Evolutionary conservation across 1,284 basidiomycete genomes (phyloP).

Genomic region (Schizophyllum commune): DNA sequence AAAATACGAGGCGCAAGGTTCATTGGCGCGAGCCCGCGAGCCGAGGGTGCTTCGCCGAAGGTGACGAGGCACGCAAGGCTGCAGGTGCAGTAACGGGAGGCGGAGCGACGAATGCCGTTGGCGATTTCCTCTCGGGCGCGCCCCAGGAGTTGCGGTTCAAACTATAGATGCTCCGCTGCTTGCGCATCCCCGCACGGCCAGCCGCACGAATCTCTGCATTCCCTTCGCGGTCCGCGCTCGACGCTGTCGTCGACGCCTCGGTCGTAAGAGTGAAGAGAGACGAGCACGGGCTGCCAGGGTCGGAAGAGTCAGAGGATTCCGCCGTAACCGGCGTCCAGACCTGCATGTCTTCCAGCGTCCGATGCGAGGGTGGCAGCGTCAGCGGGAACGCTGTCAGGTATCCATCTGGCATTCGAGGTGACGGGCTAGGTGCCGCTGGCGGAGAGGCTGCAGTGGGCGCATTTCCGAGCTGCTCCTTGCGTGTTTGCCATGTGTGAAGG

Average conservation of each 20-base stretch:
- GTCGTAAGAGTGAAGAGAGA: conserved; percentile 25
- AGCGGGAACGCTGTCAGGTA: conserved; percentile 56
- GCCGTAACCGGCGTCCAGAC: conserved; percentile 16
- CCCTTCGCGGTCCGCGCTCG: background rate
- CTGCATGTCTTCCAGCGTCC: conserved; percentile 18
- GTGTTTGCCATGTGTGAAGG: conserved; percentile 55
- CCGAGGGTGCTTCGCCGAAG: too few relatives aligned
- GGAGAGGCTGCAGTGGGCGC: conserved; percentile 8
- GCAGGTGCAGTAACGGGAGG: background rate
- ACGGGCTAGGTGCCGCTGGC: conserved; percentile 14
- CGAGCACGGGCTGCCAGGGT: conserved; percentile 17
- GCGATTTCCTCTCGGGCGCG: background rate
- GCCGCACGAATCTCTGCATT: background rate
- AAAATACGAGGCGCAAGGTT: too few relatives aligned
- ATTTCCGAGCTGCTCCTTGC: conserved; percentile 33
- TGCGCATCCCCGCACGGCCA: background rate
- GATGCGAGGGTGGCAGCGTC: conserved; percentile 39
- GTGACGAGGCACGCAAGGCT: background rate
- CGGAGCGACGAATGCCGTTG: background rate
- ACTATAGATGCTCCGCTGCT: background rate
- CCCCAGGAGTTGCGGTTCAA: background rate
- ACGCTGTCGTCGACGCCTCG: conserved; percentile 18
- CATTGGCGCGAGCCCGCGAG: too few relatives aligned
- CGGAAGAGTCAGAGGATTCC: conserved; percentile 16
- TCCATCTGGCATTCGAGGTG: conserved; percentile 38